Evolutionary conservation across 805 yeast genomes (phyloP).

Genomic region (Millerozyma miso): DNA sequence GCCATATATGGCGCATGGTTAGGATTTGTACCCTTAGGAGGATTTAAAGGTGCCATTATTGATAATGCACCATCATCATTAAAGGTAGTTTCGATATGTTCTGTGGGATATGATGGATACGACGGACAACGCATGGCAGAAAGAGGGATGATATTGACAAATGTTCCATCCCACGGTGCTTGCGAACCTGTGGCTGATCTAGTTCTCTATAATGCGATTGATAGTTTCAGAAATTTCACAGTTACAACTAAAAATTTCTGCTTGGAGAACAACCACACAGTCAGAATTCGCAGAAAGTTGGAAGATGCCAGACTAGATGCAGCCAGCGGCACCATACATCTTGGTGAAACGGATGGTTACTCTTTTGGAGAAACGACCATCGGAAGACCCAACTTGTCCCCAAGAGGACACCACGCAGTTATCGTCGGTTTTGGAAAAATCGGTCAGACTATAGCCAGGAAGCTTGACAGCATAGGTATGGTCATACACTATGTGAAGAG

Average conservation of each 20-base stretch:
- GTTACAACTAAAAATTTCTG: slow-evolving; percentile 43
- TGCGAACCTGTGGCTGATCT: slow-evolving; percentile 72
- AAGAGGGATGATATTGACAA: slow-evolving; percentile 50
- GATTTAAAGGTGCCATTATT: slow-evolving; percentile 42
- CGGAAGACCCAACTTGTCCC: slow-evolving; percentile 43
- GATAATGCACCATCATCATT: slow-evolving; percentile 42
- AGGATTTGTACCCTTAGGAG: slow-evolving; percentile 50
- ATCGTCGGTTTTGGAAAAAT: slow-evolving; percentile 75
- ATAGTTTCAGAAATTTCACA: slow-evolving; percentile 55
- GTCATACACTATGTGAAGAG: slow-evolving; percentile 60
- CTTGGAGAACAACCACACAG: slow-evolving; percentile 36
- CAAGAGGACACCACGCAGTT: slow-evolving; percentile 54
- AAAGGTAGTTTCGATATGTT: slow-evolving; percentile 48
- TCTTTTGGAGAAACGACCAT: slow-evolving; percentile 45
- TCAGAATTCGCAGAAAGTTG: slow-evolving; percentile 38
- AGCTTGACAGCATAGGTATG: slow-evolving; percentile 61
- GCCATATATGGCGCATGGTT: slow-evolving; percentile 62
- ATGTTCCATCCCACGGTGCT: slow-evolving; percentile 53
- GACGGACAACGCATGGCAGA: slow-evolving; percentile 39
- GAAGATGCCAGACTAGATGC: slow-evolving; percentile 31
- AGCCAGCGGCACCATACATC: slow-evolving; percentile 20
- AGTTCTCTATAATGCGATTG: slow-evolving; percentile 55
- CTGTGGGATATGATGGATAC: slow-evolving; percentile 55
- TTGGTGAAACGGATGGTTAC: slow-evolving; percentile 17
- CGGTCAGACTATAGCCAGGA: slow-evolving; percentile 59